Conservation (phyloP, 495 filamentous ascomycete genomes). For the Bryoglossum gracile region DNA sequence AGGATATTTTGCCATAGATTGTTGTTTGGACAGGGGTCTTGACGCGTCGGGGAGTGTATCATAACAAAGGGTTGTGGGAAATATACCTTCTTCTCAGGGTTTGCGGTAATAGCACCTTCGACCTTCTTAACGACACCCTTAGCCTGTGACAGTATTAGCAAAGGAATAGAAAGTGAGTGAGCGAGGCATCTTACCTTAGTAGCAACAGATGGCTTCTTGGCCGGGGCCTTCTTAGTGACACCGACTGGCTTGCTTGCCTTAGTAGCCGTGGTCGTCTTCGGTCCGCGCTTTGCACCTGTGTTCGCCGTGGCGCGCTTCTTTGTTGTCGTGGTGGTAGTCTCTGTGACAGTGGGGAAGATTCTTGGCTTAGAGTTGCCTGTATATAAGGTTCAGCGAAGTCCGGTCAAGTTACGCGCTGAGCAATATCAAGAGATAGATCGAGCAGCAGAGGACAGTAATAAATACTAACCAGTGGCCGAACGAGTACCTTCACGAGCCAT, state of each 20-base stretch:
- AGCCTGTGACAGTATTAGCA: slow-evolving; percentile 34
- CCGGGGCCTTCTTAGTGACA: slow-evolving; percentile 45
- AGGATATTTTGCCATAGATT: not conserved
- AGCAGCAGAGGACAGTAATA: not conserved
- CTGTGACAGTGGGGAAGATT: slow-evolving; percentile 44
- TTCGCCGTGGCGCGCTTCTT: slow-evolving; percentile 31
- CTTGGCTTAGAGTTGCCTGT: slow-evolving; percentile 46
- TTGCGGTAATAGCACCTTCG: slow-evolving; percentile 21
- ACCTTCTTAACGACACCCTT: slow-evolving; percentile 42
- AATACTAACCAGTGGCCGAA: slow-evolving; percentile 34
- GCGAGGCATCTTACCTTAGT: slow-evolving; percentile 35
- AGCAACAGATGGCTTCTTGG: slow-evolving; percentile 39
- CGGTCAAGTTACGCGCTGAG: slow-evolving; percentile 20
- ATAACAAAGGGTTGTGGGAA: slow-evolving; percentile 17
- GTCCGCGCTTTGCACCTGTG: slow-evolving; percentile 38
- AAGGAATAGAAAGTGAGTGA: not conserved
- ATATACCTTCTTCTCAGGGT: slow-evolving; percentile 25
- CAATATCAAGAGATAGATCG: slow-evolving; percentile 2
- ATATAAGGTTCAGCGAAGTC: slow-evolving; percentile 16
- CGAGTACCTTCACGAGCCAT: slow-evolving; percentile 52
- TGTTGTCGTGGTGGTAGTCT: slow-evolving; percentile 37
- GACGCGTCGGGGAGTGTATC: slow-evolving; percentile 17
- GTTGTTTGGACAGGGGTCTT: slow-evolving; percentile 15
- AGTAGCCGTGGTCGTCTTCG: slow-evolving; percentile 23
- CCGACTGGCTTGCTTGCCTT: slow-evolving; percentile 33